Base-by-base conservation (phyloP, 176 grass and related monocot species). In the Lolium multiflorum region DNA sequence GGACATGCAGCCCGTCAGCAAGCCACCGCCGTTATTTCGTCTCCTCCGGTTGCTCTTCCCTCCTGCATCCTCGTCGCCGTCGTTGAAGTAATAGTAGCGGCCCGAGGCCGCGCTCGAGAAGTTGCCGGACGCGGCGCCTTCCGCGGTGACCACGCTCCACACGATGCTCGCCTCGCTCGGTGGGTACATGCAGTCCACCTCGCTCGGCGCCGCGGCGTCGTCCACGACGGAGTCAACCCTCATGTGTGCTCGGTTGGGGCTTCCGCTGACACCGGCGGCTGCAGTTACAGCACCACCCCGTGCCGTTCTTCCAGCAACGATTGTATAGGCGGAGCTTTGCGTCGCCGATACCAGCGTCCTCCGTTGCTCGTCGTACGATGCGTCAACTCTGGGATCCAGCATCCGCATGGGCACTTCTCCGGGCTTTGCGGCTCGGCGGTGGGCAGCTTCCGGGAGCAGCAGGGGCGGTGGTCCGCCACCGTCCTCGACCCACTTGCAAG, bases 121-220 rank as follows among this genome's bases (percentile, higher is more conserved):
- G 84, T 84, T 87, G 48, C 89, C 85, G 20, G 89, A 91, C 49
- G 84, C 89, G 12, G 80, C 75, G 38, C 84, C 89, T 7, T 91
- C 89, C 14, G 89, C 89, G 56, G 89, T 91, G 56, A 59, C 84
- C 81, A 91, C 89, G 84, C 84, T 90, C 89, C 89, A 90, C 24
- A 74, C 80, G 0, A 90, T 81, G 80, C 89, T 90, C 48, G 84
- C 84, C 57, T 90, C 89, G 84, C 89, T 91, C 49, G 66, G 89
- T 11, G 85, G 84, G 81, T 83, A 87, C 79, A 41, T 14, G 84
- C 80, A 87, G 24, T 82, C 74, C 2, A 83, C 20, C 72, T 86
- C 84, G 83, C 73, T 85, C 59, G 68, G 4, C 5, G 83, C 77
- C 70, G 11, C 62, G 25, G 50, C 81, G 49, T 85, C 88, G 73